Base-by-base conservation (phyloP, 106 monocot species). In the Dactylorhiza incarnata region DNA sequence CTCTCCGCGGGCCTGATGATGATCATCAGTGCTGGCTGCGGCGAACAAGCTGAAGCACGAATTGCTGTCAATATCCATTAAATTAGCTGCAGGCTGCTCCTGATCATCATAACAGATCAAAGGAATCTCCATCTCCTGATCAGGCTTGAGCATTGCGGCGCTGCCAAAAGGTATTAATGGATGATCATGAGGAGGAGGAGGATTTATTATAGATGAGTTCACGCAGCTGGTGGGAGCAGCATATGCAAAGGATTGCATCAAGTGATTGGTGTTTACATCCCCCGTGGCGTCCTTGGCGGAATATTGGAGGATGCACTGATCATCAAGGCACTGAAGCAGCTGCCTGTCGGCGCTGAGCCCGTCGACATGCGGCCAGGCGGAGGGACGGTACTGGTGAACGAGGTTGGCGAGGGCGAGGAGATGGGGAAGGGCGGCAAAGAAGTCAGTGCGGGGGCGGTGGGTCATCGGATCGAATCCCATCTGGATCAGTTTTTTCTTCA, bases 381-480 rank as follows among this genome's bases (percentile, higher is more conserved):
- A 54, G 37, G 63, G 50, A 54, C 74, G 80, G 10, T 79, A 47
- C 23, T 84, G 84, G 19, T 86, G 84, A 1, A 76, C 71, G 67
- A 94, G 86, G 74, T 76, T 86, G 48, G 89, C 91, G 14, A 95
- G 89, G 45, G 89, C 87, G 7, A 91, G 53, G 45, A 95, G 87
- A 71, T 91, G 89, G 1, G 95, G 95, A 1, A 95, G 84, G 24
- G 84, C 81, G n/a, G 91, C 74, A 54, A 89, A 89, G 70, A 95
- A 84, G 62, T 92, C 91, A 17, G 95, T 91, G 62, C 95, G 73
- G 0, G 95, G 95, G 2, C 87, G 85, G 54, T 95, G 95, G 7
- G 95, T 95, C 91, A 95, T 89, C 14, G 95, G 95, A 48, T 95
- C 95, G 75, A 91, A 82, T 0, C 95, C 95, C 95, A 91, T 95